phyloP scores from a whole-genome alignment of 2,329 filamentous ascomycete species.

The Botrytis elliptica region DNA sequence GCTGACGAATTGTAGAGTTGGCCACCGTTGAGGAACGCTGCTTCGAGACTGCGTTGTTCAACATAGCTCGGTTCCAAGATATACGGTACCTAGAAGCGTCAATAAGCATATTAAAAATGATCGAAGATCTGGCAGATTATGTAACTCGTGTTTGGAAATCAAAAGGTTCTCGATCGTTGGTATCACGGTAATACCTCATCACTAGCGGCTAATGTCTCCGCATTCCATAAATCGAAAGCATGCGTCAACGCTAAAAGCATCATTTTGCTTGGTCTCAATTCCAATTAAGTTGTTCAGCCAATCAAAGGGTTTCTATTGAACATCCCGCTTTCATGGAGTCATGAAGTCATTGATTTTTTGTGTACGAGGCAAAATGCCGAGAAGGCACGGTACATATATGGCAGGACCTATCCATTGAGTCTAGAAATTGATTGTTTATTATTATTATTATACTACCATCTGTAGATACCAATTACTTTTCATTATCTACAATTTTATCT shows the following conservation, averaged over 20 bases:
- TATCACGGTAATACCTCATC: neutral
- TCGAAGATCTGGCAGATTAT: neutral
- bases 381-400: neutral
- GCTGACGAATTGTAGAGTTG: neutral
- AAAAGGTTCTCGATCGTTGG: slow-evolving; percentile 5
- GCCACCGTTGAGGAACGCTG: neutral
- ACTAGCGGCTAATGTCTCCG: neutral
- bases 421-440: neutral
- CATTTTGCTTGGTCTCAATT: neutral
- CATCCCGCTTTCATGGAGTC: slow-evolving; percentile 7
- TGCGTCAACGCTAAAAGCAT: neutral
- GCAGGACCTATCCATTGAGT: neutral
- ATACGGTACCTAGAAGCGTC: neutral
- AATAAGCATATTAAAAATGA: neutral
- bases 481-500: no score
- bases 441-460: neutral
- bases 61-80: neutral
- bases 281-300: neutral
- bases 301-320: neutral
- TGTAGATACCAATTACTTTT: neutral
- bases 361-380: neutral
- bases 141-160: neutral
- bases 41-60: no score
- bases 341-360: slow-evolving; percentile 2
- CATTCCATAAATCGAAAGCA: neutral